phyloP scores from a whole-genome alignment of 345 rosid genomes.

The Cardamine occulta region DNA sequence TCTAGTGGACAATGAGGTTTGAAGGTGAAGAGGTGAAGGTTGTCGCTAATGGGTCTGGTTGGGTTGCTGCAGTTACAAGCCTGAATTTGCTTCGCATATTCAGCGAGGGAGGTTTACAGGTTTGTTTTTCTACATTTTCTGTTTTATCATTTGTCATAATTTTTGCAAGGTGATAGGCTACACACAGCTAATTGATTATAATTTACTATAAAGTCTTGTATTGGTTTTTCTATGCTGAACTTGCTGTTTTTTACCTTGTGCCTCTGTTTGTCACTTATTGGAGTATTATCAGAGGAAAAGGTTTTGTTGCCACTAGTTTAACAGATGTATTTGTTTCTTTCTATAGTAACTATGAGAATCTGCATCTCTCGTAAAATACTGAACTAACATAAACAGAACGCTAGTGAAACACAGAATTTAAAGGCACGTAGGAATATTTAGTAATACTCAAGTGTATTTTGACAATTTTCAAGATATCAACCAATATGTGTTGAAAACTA shows the following conservation, averaged over 20 bases:
- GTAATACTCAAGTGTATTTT: not conserved
- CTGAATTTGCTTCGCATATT: constrained; percentile 87
- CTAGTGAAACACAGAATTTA: constrained; percentile 1
- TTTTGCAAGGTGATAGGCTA: constrained; percentile 20
- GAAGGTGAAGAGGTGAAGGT: constrained; percentile 97
- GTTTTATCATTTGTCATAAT: constrained; percentile 14
- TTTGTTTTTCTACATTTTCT: constrained; percentile 42
- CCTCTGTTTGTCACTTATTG: not conserved
- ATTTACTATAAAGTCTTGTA: not conserved
- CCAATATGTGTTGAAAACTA: too few species aligned
- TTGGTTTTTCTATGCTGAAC: constrained; percentile 12
- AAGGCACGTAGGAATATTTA: not conserved
- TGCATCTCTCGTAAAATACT: constrained; percentile 1
- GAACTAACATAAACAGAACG: not conserved
- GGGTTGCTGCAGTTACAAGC: constrained; percentile 97
- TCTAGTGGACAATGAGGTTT: constrained; percentile 98
- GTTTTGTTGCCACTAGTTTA: not conserved
- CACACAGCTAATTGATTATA: constrained; percentile 1
- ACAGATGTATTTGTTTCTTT: not conserved
- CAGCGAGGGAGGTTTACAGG: constrained; percentile 96
- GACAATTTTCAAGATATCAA: not conserved
- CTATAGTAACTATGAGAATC: not conserved
- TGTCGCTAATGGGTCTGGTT: constrained; percentile 79
- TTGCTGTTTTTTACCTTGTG: not conserved
- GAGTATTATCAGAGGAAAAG: not conserved